Percentiles rank a stretch among this genome's conserved stretches.
phyloP scores from a whole-genome alignment of 78 protist genomes.

The Dictyostelium intermedium region DNA sequence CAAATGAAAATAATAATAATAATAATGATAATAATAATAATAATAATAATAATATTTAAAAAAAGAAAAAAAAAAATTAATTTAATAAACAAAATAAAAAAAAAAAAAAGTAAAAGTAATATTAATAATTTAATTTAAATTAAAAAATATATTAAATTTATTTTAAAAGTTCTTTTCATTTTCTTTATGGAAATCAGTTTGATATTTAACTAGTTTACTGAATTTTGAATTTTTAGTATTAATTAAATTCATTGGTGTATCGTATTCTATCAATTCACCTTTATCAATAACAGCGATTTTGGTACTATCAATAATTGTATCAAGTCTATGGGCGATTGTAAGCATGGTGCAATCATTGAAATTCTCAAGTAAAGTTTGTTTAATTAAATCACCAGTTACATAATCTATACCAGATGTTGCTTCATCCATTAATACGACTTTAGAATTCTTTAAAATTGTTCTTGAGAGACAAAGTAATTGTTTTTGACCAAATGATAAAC shows the following conservation, averaged over 20 bases:
- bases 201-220: neutral
- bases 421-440: conserved; percentile 93
- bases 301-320: conserved; percentile 92
- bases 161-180: neutral
- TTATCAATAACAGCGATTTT: conserved; percentile 64
- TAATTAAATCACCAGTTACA: conserved; percentile 84
- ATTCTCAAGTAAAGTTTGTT: conserved; percentile 5
- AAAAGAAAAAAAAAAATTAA: neutral
- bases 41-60: neutral
- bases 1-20: neutral
- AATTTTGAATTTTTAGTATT: neutral
- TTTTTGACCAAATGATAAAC: conserved; percentile 90
- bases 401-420: conserved; percentile 95
- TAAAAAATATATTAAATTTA: too few relatives aligned
- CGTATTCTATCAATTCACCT: conserved; percentile 73
- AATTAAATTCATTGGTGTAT: conserved; percentile 45
- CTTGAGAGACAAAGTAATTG: conserved; percentile 96
- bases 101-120: neutral
- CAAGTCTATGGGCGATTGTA: conserved; percentile 96
- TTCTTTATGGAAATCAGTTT: neutral
- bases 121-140: too few relatives aligned
- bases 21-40: neutral
- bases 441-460: conserved; percentile 90
- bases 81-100: too few relatives aligned
- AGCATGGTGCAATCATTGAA: conserved; percentile 86